These are phyloP conservation scores for Cymodocea nodosa DNA, from an alignment of 116 monocot species.

Conservation along the genomic window DNA sequence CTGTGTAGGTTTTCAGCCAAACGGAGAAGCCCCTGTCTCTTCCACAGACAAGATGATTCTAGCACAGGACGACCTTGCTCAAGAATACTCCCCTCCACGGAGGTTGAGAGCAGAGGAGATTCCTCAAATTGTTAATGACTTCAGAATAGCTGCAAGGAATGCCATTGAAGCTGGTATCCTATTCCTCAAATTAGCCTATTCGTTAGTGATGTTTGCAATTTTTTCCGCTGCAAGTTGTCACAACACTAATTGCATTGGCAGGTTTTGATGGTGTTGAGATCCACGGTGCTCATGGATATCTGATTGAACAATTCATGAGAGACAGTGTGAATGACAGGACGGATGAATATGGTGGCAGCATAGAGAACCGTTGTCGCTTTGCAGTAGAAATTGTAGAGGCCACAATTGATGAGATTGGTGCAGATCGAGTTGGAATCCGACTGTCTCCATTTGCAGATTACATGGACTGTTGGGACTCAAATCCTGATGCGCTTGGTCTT, in stretches of 20 bases:
- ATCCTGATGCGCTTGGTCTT: constrained; percentile 19
- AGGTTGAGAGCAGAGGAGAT: constrained; percentile 35
- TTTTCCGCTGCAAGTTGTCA: too few relatives aligned
- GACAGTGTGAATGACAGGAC: constrained; percentile 19
- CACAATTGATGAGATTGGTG: constrained; percentile 12
- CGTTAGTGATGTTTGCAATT: background rate
- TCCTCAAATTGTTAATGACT: constrained; percentile 37
- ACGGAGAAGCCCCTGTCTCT: constrained; percentile 52
- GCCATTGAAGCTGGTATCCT: constrained; percentile 49
- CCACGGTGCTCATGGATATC: constrained; percentile 18
- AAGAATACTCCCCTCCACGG: constrained; percentile 27
- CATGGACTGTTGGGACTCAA: constrained; percentile 16
- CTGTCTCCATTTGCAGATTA: constrained; percentile 17
- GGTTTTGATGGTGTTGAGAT: constrained; percentile 32
- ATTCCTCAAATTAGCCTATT: too few relatives aligned
- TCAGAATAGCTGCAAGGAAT: constrained; percentile 40
- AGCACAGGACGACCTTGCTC: constrained; percentile 3
- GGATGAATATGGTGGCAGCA: constrained; percentile 18
- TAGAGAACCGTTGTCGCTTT: constrained; percentile 24
- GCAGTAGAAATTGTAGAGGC: constrained; percentile 19
- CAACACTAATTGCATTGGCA: background rate
- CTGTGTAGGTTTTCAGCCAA: constrained; percentile 39
- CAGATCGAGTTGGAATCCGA: constrained; percentile 16
- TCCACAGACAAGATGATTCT: constrained; percentile 30
- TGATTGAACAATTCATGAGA: constrained; percentile 27